Evolutionary conservation across 768 basidiomycete genomes (phyloP).

Genomic region (Suillus americanus): DNA sequence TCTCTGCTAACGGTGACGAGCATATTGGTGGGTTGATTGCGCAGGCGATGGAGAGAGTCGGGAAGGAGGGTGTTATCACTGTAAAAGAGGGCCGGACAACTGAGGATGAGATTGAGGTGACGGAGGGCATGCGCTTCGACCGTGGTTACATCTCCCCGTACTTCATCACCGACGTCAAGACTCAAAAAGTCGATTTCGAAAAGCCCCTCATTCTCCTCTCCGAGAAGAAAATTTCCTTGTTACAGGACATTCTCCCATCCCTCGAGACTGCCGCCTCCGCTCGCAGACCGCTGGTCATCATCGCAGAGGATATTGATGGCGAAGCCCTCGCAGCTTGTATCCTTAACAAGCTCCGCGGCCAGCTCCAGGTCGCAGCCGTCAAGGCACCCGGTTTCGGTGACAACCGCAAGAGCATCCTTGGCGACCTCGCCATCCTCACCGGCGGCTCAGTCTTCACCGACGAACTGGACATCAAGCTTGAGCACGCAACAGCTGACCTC

Average conservation of each 20-base stretch:
- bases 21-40: slow-evolving; percentile 95
- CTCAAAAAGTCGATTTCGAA: slow-evolving; percentile 94
- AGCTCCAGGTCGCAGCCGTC: slow-evolving; percentile 90
- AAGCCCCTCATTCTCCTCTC: slow-evolving; percentile 92
- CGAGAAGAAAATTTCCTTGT: slow-evolving; percentile 96
- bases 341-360: slow-evolving; percentile 98
- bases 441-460: slow-evolving; percentile 98
- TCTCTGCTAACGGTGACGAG: slow-evolving; percentile 77
- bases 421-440: slow-evolving; percentile 95
- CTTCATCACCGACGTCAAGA: slow-evolving; percentile 98
- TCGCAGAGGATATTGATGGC: slow-evolving; percentile 97
- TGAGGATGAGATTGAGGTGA: slow-evolving; percentile 98
- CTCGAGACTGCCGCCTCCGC: slow-evolving; percentile 80
- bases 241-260: slow-evolving; percentile 94
- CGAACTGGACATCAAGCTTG: slow-evolving; percentile 96
- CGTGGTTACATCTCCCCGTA: slow-evolving; percentile 97
- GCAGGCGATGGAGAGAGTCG: slow-evolving; percentile 99
- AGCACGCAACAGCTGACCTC: slow-evolving; percentile 83
- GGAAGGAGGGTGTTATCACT: slow-evolving; percentile 99
- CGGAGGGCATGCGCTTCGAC: slow-evolving; percentile 99
- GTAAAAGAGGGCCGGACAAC: slow-evolving; percentile 99
- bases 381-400: slow-evolving; percentile 99
- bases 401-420: slow-evolving; percentile 98
- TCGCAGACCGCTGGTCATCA: slow-evolving; percentile 90
- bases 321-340: slow-evolving; percentile 98